phyloP scores from a whole-genome alignment of 257 asterid species.

The Fraxinus anomala region DNA sequence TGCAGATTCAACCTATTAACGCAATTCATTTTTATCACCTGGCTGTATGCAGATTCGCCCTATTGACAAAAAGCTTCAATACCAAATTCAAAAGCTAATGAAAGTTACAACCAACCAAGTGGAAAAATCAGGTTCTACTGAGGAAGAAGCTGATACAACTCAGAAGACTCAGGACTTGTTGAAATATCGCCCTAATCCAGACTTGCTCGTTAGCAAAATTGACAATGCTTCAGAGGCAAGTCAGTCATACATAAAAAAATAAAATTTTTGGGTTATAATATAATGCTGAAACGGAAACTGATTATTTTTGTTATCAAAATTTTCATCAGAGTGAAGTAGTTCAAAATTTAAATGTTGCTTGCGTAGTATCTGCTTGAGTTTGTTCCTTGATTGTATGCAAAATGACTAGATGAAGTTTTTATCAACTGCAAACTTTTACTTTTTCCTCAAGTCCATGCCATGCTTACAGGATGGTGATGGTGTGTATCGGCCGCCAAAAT shows the following conservation, averaged over 20 bases:
- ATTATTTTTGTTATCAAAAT: conserved; percentile 3
- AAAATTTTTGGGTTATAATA: neutral
- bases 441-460: neutral
- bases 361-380: neutral
- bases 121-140: conserved; percentile 42
- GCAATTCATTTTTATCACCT: conserved; percentile 28
- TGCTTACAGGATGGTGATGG: conserved; percentile 61
- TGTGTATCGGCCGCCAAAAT: conserved; percentile 69
- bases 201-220: conserved; percentile 52
- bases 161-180: conserved; percentile 61
- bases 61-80: conserved; percentile 77
- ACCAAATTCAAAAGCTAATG: conserved; percentile 80
- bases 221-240: conserved; percentile 3
- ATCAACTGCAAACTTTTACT: neutral
- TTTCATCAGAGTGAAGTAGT: neutral
- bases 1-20: conserved; percentile 78
- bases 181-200: conserved; percentile 82
- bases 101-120: conserved; percentile 35
- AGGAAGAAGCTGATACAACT: conserved; percentile 43
- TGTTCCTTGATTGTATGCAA: conserved; percentile 2
- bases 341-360: neutral
- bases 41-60: conserved; percentile 61
- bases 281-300: neutral
- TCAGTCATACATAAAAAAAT: neutral
- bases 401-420: neutral